Evolutionary conservation across 2,329 filamentous ascomycete genomes (phyloP).

Genomic region (Pseudopyricularia cyperi): DNA sequence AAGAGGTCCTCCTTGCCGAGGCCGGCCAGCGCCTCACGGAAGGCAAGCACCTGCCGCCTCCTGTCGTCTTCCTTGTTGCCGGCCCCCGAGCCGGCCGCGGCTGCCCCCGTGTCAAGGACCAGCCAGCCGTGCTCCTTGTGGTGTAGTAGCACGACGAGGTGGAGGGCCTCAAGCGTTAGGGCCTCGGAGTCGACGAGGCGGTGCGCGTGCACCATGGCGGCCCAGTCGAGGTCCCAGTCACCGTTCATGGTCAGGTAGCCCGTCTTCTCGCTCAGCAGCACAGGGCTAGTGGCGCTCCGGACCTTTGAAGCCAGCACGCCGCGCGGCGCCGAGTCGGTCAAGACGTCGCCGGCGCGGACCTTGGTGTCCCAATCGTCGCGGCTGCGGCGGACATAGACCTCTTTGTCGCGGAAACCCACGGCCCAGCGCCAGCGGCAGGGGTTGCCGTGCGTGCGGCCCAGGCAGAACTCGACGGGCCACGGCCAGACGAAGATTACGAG

Average conservation of each 20-base stretch:
- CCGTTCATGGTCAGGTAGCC: conserved; percentile 77
- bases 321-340: conserved; percentile 30
- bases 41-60: conserved; percentile 63
- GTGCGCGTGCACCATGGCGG: conserved; percentile 63
- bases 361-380: conserved; percentile 49
- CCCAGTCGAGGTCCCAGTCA: conserved; percentile 82
- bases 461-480: conserved; percentile 62
- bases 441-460: conserved; percentile 41
- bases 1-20: conserved; percentile 83
- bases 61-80: conserved; percentile 43
- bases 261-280: conserved; percentile 62
- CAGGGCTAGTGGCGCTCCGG: conserved; percentile 53
- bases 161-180: conserved; percentile 52
- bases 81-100: conserved; percentile 5
- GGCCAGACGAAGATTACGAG: conserved; percentile 56
- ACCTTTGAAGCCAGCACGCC: conserved; percentile 50
- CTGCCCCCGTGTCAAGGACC: conserved; percentile 44
- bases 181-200: conserved; percentile 52
- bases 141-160: conserved; percentile 56
- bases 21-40: conserved; percentile 60
- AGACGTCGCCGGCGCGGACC: conserved; percentile 26
- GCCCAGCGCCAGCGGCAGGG: conserved; percentile 62
- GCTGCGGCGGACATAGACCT: conserved; percentile 71
- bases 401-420: conserved; percentile 64
- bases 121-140: conserved; percentile 59